Base-by-base conservation (phyloP, 805 yeast species). In the Huiozyma sinensis region DNA sequence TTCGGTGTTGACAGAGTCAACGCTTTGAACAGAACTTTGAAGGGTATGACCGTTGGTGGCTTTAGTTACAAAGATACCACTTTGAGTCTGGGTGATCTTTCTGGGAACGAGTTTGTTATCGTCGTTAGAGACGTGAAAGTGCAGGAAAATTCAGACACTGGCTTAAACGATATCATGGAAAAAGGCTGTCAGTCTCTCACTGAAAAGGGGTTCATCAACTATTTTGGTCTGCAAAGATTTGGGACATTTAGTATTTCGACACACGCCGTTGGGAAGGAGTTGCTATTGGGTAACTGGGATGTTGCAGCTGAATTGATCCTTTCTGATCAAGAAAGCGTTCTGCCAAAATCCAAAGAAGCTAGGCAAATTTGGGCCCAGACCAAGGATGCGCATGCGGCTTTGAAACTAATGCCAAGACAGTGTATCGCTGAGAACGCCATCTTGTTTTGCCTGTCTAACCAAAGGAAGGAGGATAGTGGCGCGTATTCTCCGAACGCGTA, bases 221-320 rank as follows among this genome's bases (percentile, higher is more conserved):
- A 92, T 59, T 92, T 75, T 61, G 99, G 99, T n/a, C 82, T 92
- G 89, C 99, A 92, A 68, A 71, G 99, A 57, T 92, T 92, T 61
- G 99, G 99, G 29, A 89, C 98, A 0, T 90, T 87, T 57, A 84
- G 96, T 9, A 72, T 88, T 29, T 86, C 97, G 2, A 89, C 98
- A 0, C 97, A 92, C 63, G 75, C 72, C 30, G 71, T 89, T 43
- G 99, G 99, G 40, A 76, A 76, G 48, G 72, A 72, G 48, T 69
- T 90, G 28, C 66, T 92, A 41, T 70, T 76, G 40, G 77, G 76
- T 33, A 79, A 88, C 45, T 92, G 95, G 88, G 74, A 82, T 53
- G 72, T 69, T 10, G 96, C 94, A 1, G 90, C 73, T 6, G 83
- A 85, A 44, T 66, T 89, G 46, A 73, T 92, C 45, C 68, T 92